phyloP scores from a whole-genome alignment of 805 yeast species.

The Candida namnaoensis region DNA sequence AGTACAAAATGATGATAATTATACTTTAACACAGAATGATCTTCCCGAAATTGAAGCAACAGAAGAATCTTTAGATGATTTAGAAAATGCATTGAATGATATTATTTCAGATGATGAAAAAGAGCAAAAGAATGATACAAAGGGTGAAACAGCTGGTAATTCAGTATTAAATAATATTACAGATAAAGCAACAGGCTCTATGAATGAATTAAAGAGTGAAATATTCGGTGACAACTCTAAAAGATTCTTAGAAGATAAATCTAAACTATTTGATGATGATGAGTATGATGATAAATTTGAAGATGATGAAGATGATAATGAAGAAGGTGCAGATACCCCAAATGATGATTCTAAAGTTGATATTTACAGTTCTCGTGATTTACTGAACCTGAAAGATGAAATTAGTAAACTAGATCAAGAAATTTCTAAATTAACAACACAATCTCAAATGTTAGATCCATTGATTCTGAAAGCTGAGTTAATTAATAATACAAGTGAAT shows the following conservation, averaged over 20 bases:
- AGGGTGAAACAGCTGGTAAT: background rate
- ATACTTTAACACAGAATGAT: slow-evolving; percentile 12
- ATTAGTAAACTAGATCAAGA: slow-evolving; percentile 51
- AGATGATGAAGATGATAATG: slow-evolving; percentile 5
- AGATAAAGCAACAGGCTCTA: background rate
- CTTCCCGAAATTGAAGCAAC: background rate
- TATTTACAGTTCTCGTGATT: slow-evolving; percentile 57
- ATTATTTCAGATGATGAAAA: slow-evolving; percentile 19
- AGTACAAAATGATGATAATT: slow-evolving; percentile 15
- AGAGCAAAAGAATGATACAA: background rate
- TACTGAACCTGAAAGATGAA: slow-evolving; percentile 55
- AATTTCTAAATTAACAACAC: slow-evolving; percentile 50
- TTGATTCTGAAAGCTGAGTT: slow-evolving; percentile 75
- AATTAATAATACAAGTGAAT: slow-evolving; percentile 65
- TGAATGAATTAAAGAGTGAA: slow-evolving; percentile 9
- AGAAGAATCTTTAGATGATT: slow-evolving; percentile 14
- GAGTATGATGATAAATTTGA: slow-evolving; percentile 10
- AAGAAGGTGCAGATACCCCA: slow-evolving; percentile 9
- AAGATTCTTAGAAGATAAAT: slow-evolving; percentile 14
- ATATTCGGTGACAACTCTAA: slow-evolving; percentile 15
- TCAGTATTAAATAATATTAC: background rate
- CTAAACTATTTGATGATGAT: slow-evolving; percentile 17
- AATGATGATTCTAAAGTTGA: slow-evolving; percentile 18
- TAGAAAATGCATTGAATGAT: slow-evolving; percentile 22
- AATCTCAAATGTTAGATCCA: slow-evolving; percentile 56